These are phyloP conservation scores for Syzygium grande DNA, from an alignment of 345 rosid genomes.

Conservation along the genomic window DNA sequence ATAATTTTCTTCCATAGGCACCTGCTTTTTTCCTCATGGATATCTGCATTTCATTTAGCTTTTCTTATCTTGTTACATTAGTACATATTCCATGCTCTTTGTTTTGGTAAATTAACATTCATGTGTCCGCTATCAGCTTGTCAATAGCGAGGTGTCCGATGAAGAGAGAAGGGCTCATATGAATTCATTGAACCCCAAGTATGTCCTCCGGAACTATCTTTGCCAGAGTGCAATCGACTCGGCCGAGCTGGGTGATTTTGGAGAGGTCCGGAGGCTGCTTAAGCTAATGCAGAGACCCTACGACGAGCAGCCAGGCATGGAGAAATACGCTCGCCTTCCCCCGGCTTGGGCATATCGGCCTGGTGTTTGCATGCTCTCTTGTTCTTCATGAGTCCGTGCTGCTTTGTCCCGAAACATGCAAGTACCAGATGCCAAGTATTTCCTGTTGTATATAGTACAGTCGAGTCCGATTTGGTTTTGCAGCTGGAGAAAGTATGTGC, in stretches of 20 bases:
- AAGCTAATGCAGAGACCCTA: conserved; percentile 73
- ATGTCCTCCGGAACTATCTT: conserved; percentile 79
- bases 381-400: conserved; percentile 54
- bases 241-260: conserved; percentile 82
- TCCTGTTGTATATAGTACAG: conserved; percentile 12
- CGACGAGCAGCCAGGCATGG: conserved; percentile 94
- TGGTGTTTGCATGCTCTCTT: conserved; percentile 96
- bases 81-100: not conserved
- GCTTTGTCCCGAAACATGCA: not conserved
- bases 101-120: not conserved
- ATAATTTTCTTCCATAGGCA: not conserved
- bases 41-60: not conserved
- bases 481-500: not conserved
- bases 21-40: not conserved
- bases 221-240: conserved; percentile 94
- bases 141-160: conserved; percentile 53
- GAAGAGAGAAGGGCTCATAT: conserved; percentile 72
- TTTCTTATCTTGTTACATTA: not conserved
- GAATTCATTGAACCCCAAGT: conserved; percentile 87
- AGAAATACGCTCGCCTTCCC: conserved; percentile 88
- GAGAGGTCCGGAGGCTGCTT: conserved; percentile 67
- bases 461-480: not conserved
- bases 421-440: not conserved
- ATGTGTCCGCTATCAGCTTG: conserved; percentile 33
- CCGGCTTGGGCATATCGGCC: conserved; percentile 99